Evolutionary conservation across 441 rosid genomes (phyloP).

Genomic region (Theobroma grandiflorum): DNA sequence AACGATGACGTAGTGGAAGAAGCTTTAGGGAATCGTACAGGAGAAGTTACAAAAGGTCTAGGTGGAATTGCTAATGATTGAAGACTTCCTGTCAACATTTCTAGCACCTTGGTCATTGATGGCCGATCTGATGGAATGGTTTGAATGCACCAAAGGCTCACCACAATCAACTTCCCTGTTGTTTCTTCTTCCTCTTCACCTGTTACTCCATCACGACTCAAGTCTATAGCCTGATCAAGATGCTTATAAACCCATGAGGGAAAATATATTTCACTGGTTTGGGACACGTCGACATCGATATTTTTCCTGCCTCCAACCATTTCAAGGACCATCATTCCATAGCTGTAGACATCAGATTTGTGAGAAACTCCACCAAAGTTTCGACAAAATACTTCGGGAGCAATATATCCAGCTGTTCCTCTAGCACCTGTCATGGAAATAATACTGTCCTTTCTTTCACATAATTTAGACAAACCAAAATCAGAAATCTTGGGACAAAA

Average conservation of each 20-base stretch:
- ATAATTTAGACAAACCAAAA: constrained; percentile 53
- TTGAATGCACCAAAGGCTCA: constrained; percentile 52
- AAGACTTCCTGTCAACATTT: constrained; percentile 35
- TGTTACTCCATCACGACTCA: background rate
- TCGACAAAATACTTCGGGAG: constrained; percentile 44
- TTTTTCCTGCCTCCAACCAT: constrained; percentile 40
- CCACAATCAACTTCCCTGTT: constrained; percentile 33
- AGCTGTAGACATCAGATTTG: constrained; percentile 49
- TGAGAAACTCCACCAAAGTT: constrained; percentile 40
- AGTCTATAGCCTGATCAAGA: constrained; percentile 20
- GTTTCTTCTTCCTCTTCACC: constrained; percentile 31
- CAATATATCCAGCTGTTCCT: constrained; percentile 45
- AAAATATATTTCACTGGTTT: constrained; percentile 27
- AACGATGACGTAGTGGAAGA: background rate
- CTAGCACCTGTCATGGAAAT: constrained; percentile 37
- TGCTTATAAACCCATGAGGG: constrained; percentile 32
- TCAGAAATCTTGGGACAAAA: constrained; percentile 50
- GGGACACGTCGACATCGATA: background rate
- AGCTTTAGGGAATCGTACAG: background rate
- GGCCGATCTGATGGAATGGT: constrained; percentile 40
- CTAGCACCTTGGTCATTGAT: constrained; percentile 38
- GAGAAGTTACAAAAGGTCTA: background rate
- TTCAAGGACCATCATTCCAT: constrained; percentile 48
- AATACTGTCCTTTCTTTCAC: constrained; percentile 36
- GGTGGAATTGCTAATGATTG: constrained; percentile 5